phyloP scores from a whole-genome alignment of 768 basidiomycete species.

The Podaxis sp. region DNA sequence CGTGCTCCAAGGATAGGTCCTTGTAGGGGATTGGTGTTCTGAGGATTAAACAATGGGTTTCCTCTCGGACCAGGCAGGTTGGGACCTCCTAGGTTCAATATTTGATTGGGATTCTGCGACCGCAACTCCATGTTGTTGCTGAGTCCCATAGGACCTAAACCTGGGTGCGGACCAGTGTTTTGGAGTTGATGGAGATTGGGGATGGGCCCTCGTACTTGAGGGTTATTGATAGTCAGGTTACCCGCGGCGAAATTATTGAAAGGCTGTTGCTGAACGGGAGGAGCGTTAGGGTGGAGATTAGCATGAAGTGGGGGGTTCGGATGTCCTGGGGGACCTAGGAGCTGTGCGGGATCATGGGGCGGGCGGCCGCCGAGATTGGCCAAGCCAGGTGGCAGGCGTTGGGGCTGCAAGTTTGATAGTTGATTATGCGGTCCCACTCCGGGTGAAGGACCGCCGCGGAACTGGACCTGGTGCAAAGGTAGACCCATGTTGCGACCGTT shows the following conservation, averaged over 20 bases:
- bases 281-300: conserved; percentile 44
- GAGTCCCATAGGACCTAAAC: conserved; percentile 51
- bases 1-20: conserved; percentile 47
- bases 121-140: conserved; percentile 58
- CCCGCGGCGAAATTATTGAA: conserved; percentile 56
- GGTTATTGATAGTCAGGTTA: conserved; percentile 43
- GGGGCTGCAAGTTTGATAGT: conserved; percentile 44
- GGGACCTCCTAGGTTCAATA: conserved; percentile 50
- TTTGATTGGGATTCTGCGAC: conserved; percentile 47
- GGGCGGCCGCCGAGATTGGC: conserved; percentile 82
- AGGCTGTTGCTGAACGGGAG: conserved; percentile 35
- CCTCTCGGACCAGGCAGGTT: conserved; percentile 46
- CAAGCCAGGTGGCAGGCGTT: conserved; percentile 75
- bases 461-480: conserved; percentile 60
- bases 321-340: conserved; percentile 49
- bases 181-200: conserved; percentile 49
- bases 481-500: conserved; percentile 51
- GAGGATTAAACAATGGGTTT: conserved; percentile 45
- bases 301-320: conserved; percentile 46
- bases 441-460: conserved; percentile 72
- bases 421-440: conserved; percentile 46
- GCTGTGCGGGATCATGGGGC: conserved; percentile 75
- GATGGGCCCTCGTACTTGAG: conserved; percentile 54
- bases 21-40: conserved; percentile 42
- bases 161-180: conserved; percentile 43